phyloP scores from a whole-genome alignment of 371 early-diverging fungal species.

The Rhizomucor miehei region DNA sequence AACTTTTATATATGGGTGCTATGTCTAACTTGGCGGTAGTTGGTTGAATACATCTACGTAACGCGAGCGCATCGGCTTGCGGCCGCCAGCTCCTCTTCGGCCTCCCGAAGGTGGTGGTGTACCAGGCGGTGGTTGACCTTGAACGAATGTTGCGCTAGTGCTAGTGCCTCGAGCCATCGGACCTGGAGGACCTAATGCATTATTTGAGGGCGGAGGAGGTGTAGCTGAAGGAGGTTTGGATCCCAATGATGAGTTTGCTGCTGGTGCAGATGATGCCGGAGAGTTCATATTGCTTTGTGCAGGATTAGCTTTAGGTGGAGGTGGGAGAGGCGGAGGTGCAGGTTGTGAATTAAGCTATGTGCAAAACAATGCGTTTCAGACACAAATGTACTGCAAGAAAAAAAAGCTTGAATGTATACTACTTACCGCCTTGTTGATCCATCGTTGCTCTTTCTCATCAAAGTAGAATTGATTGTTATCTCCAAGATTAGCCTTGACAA shows the following conservation, averaged over 20 bases:
- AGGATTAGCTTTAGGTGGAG: slow-evolving; percentile 19
- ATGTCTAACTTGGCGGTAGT: slow-evolving; percentile 1
- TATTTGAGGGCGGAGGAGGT: slow-evolving; percentile 10
- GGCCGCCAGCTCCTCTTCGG: slow-evolving; percentile 23
- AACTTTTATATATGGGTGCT: too few species aligned
- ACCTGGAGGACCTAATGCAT: background rate
- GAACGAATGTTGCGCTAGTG: background rate
- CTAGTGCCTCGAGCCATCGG: background rate
- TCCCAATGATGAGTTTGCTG: background rate
- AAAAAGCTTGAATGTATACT: background rate
- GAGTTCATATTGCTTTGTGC: background rate
- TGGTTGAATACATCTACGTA: slow-evolving; percentile 51
- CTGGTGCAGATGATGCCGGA: background rate
- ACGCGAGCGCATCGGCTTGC: slow-evolving; percentile 46
- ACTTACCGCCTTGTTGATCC: slow-evolving; percentile 55
- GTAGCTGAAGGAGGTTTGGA: slow-evolving; percentile 7
- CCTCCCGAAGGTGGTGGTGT: slow-evolving; percentile 8
- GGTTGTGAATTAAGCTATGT: slow-evolving; percentile 10
- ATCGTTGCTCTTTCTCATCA: slow-evolving; percentile 60
- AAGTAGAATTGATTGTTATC: slow-evolving; percentile 67
- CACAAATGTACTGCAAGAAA: background rate
- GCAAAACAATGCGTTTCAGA: background rate
- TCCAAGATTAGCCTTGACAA: slow-evolving; percentile 66
- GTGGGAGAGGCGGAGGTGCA: slow-evolving; percentile 26
- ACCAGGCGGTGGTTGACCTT: background rate